Percentiles rank a stretch among this genome's conserved stretches.
Conservation (phyloP, 768 basidiomycete species). For the Favolaschia claudopus region DNA sequence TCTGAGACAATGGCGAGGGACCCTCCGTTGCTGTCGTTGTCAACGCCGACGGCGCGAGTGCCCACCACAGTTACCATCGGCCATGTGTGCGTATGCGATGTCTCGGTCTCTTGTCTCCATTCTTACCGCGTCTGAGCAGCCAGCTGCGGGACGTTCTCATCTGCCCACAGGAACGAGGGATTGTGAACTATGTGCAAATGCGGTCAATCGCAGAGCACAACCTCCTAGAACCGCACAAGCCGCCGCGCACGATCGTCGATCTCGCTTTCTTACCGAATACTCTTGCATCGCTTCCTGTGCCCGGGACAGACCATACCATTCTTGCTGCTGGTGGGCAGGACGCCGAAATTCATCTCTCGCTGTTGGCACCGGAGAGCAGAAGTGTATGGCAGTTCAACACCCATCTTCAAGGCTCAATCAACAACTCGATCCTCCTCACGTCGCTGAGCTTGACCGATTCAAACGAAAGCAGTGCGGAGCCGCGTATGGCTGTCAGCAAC, state of each 20-base stretch:
- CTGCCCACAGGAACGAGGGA: slow-evolving; percentile 71
- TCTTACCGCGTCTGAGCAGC: slow-evolving; percentile 42
- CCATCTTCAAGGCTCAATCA: slow-evolving; percentile 72
- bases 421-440: slow-evolving; percentile 82
- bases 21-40: slow-evolving; percentile 51
- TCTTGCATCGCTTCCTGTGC: slow-evolving; percentile 62
- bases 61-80: slow-evolving; percentile 60
- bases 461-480: slow-evolving; percentile 72
- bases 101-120: slow-evolving; percentile 1
- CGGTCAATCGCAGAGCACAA: slow-evolving; percentile 68
- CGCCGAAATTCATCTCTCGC: slow-evolving; percentile 73
- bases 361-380: slow-evolving; percentile 32
- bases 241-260: slow-evolving; percentile 57
- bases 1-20: slow-evolving; percentile 53
- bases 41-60: slow-evolving; percentile 48
- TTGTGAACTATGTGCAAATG: slow-evolving; percentile 68
- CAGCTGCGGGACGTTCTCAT: slow-evolving; percentile 83
- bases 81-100: slow-evolving; percentile 61
- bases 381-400: slow-evolving; percentile 63
- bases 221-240: slow-evolving; percentile 46
- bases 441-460: slow-evolving; percentile 64
- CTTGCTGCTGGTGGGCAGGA: slow-evolving; percentile 81
- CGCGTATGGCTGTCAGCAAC: slow-evolving; percentile 83
- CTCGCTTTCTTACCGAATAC: slow-evolving; percentile 71
- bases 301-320: slow-evolving; percentile 60